Evolutionary conservation across 2,329 filamentous ascomycete species (phyloP).

Genomic region (Cryphonectria japonica): DNA sequence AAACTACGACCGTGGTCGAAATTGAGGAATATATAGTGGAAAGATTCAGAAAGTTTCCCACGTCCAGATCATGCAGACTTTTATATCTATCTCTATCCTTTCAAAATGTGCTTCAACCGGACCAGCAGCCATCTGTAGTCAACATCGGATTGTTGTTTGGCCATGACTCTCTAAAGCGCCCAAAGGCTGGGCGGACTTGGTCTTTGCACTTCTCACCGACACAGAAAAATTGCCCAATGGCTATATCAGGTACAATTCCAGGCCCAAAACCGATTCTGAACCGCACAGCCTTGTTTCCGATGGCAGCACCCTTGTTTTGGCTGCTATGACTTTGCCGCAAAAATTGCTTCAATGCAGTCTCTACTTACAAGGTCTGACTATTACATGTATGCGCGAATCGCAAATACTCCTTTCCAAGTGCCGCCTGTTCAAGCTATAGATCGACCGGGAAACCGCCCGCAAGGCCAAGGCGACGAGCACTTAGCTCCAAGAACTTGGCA

Average conservation of each 20-base stretch:
- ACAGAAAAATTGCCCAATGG: neutral
- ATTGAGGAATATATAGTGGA: neutral
- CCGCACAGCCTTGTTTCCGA: neutral
- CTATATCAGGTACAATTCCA: neutral
- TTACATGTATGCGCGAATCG: neutral
- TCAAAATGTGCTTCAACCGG: neutral
- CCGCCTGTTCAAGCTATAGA: neutral
- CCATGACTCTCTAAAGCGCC: neutral
- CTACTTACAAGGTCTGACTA: neutral
- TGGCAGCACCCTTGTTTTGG: neutral
- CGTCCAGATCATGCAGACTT: neutral
- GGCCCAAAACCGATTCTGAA: neutral
- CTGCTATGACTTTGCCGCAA: neutral
- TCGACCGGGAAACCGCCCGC: too few species aligned
- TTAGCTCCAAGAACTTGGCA: slow-evolving; percentile 12
- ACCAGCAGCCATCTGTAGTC: neutral
- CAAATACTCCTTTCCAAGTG: neutral
- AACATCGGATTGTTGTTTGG: neutral
- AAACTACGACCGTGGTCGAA: neutral
- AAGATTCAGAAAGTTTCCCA: neutral
- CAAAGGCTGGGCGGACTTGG: neutral
- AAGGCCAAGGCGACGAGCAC: slow-evolving; percentile 31
- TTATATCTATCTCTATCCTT: neutral
- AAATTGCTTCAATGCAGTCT: neutral
- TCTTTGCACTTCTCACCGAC: too few species aligned